These are phyloP conservation scores for Juglanconis sp. DNA, from an alignment of 2,329 filamentous ascomycete species.

Conservation along the genomic window DNA sequence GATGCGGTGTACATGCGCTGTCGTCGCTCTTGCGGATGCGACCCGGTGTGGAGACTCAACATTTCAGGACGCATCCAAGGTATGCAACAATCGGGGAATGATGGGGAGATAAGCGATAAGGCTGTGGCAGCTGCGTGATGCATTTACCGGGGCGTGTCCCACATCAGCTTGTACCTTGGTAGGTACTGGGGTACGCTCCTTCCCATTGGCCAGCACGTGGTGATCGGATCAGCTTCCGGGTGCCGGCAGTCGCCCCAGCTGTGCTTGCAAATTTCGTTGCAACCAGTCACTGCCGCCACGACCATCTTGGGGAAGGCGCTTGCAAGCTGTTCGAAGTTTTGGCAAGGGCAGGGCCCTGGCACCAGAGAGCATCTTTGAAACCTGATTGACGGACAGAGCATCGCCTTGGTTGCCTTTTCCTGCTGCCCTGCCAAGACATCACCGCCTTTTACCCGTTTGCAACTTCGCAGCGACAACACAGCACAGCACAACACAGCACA, in stretches of 20 bases:
- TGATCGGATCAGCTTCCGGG: constrained; percentile 14
- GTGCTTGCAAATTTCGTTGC: not conserved
- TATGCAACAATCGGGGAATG: constrained; percentile 5
- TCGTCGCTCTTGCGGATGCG: not conserved
- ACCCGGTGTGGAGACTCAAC: not conserved
- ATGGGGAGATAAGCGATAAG: constrained; percentile 2
- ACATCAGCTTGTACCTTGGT: not conserved
- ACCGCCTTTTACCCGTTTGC: constrained; percentile 3
- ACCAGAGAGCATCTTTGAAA: constrained; percentile 8
- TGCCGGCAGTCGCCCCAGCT: constrained; percentile 9
- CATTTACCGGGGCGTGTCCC: too few species aligned
- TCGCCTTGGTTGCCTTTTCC: not conserved
- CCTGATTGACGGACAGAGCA: constrained; percentile 6
- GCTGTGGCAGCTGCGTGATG: not conserved
- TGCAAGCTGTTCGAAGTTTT: not conserved
- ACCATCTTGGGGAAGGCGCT: not conserved
- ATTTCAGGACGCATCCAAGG: not conserved
- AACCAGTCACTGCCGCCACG: not conserved
- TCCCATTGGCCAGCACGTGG: not conserved
- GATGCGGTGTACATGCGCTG: constrained; percentile 7
- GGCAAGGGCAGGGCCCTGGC: constrained; percentile 15
- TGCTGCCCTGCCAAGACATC: not conserved
- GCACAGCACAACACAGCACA: not conserved
- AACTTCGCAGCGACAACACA: not conserved
- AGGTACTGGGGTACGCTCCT: not conserved